A percentile compares a stretch with the other conserved stretches of the same genome.
Evolutionary conservation across 306 rosid species (phyloP).

Genomic region (Urtica urens): DNA sequence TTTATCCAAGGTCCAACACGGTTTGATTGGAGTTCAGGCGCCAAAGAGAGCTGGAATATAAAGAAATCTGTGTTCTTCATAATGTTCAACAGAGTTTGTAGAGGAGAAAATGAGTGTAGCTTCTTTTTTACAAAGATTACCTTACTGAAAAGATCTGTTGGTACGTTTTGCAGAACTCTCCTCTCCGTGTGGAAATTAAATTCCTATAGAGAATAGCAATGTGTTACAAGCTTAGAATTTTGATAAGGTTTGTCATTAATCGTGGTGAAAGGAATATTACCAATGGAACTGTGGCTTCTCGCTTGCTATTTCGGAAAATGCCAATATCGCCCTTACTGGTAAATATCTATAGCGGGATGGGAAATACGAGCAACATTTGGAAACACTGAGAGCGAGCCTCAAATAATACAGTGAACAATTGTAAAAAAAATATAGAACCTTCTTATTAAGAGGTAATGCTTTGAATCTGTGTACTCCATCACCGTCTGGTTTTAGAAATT

Average conservation of each 20-base stretch:
- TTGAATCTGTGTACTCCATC: conserved; percentile 41
- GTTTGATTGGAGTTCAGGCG: conserved; percentile 41
- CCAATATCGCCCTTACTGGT: conserved; percentile 85
- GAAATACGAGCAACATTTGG: conserved; percentile 7
- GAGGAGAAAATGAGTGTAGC: not conserved
- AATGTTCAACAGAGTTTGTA: too few species aligned
- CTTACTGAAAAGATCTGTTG: conserved; percentile 83
- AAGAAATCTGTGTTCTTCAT: too few species aligned
- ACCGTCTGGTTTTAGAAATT: conserved; percentile 38
- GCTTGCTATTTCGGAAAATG: conserved; percentile 66
- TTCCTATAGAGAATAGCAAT: conserved; percentile 43
- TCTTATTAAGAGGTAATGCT: conserved; percentile 69
- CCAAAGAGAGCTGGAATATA: conserved; percentile 58
- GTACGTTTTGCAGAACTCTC: conserved; percentile 56
- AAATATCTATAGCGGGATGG: conserved; percentile 50
- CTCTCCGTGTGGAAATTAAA: conserved; percentile 62
- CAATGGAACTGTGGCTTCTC: conserved; percentile 67
- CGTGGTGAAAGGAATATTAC: conserved; percentile 28
- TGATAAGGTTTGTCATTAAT: too few species aligned
- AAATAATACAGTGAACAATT: not conserved
- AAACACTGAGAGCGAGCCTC: not conserved
- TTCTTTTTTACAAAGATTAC: conserved; percentile 19
- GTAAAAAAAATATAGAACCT: conserved; percentile 31
- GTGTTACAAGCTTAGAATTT: conserved; percentile 10
- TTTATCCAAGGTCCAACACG: conserved; percentile 35